Percentiles rank a stretch among this genome's conserved stretches.
Evolutionary conservation across 164 flowering plant species (phyloP).

Genomic region (Berberis vulgaris): DNA sequence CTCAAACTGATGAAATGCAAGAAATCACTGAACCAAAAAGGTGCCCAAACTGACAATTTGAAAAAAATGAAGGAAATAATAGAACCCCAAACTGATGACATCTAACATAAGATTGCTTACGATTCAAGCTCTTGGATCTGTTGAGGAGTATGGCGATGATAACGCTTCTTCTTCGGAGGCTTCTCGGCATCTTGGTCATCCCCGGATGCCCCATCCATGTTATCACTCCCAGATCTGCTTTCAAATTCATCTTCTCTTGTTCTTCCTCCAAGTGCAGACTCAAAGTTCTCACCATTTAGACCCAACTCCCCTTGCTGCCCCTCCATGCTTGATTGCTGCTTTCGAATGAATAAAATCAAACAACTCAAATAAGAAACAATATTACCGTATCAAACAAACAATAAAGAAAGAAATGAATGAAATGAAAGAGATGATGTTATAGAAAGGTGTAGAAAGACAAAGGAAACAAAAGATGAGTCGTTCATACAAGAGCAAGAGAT

Average conservation of each 20-base stretch:
- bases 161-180: constrained; percentile 79
- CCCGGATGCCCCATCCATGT: constrained; percentile 82
- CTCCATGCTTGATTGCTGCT: constrained; percentile 64
- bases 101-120: constrained; percentile 24
- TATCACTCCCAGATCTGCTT: constrained; percentile 96
- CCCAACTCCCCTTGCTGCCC: constrained; percentile 45
- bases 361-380: neutral
- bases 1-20: no score
- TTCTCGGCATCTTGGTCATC: constrained; percentile 79
- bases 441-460: neutral
- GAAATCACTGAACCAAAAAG: no score
- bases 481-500: constrained; percentile 79
- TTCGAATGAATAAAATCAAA: neutral
- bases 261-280: constrained; percentile 26
- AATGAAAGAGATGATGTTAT: neutral
- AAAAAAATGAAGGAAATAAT: no score
- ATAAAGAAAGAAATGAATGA: neutral
- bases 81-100: no score
- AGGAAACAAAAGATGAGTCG: constrained; percentile 3
- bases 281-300: constrained; percentile 41
- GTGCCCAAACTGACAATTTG: no score
- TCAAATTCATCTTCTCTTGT: constrained; percentile 79
- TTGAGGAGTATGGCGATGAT: constrained; percentile 98
- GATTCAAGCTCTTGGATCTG: constrained; percentile 99
- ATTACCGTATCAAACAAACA: neutral